A percentile compares a stretch with the other conserved stretches of the same genome.
Conservation (phyloP, 2,329 filamentous ascomycete species). For the Spiromastix sp. region DNA sequence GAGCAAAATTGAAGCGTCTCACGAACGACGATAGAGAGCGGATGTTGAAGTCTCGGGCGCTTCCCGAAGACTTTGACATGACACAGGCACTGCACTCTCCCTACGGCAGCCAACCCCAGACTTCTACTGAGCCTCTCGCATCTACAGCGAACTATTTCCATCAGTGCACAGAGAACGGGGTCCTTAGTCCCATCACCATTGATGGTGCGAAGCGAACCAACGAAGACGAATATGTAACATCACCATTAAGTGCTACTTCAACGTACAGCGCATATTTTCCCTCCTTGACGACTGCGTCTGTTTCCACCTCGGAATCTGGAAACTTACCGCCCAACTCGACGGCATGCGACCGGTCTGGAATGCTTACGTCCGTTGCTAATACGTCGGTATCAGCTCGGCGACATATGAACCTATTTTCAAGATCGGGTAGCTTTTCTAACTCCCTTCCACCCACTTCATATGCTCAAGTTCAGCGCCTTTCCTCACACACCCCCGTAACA, state of each 20-base stretch:
- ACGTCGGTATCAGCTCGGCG: slow-evolving; percentile 6
- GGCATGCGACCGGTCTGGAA: slow-evolving; percentile 17
- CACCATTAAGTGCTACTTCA: slow-evolving; percentile 26
- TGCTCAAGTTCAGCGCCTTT: slow-evolving; percentile 7
- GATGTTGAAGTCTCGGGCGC: slow-evolving; percentile 49
- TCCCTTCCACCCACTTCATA: slow-evolving; percentile 3
- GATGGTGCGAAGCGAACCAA: slow-evolving; percentile 22
- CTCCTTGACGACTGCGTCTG: slow-evolving; percentile 13
- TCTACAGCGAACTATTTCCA: slow-evolving; percentile 33
- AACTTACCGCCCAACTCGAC: slow-evolving; percentile 17
- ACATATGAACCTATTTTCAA: slow-evolving; percentile 5
- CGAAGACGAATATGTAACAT: slow-evolving; percentile 30
- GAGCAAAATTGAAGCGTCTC: slow-evolving; percentile 52
- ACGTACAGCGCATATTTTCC: slow-evolving; percentile 26
- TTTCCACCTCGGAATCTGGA: slow-evolving; percentile 18
- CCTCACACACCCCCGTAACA: slow-evolving; percentile 4
- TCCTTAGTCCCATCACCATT: slow-evolving; percentile 22
- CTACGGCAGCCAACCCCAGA: slow-evolving; percentile 33
- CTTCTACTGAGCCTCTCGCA: slow-evolving; percentile 39
- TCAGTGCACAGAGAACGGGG: slow-evolving; percentile 27
- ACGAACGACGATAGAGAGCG: slow-evolving; percentile 52
- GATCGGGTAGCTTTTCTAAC: slow-evolving; percentile 11
- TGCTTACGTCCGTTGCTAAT: slow-evolving; percentile 18
- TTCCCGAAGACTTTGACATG: slow-evolving; percentile 52
- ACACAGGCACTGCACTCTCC: slow-evolving; percentile 48